Conservation (phyloP, 257 asterid genomes). For the Agastache rugosa region DNA sequence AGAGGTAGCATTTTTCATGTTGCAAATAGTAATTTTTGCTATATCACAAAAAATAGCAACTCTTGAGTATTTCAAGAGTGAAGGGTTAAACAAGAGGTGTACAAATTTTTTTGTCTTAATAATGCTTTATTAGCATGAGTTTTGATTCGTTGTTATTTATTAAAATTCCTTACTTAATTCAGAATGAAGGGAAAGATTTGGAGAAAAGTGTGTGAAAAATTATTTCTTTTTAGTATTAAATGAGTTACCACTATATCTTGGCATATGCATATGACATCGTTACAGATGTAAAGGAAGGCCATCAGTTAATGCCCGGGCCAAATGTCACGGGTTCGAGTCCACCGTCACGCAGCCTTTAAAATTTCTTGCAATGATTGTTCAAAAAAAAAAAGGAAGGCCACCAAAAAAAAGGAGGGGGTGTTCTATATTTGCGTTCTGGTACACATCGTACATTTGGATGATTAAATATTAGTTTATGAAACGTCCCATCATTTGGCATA, state of each 20-base stretch:
- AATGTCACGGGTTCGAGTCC: too few species aligned
- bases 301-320: too few species aligned
- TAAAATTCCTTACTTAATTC: neutral
- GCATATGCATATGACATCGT: neutral
- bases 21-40: too few species aligned
- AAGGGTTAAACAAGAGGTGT: neutral
- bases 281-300: neutral
- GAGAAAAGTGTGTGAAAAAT: neutral
- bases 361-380: too few species aligned
- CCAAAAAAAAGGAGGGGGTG: too few species aligned
- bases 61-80: too few species aligned
- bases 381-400: too few species aligned
- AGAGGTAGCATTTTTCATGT: too few species aligned
- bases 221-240: neutral
- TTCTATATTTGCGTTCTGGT: too few species aligned
- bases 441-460: neutral
- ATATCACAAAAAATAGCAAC: too few species aligned
- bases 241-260: neutral
- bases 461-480: neutral
- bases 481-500: neutral
- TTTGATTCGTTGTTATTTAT: neutral
- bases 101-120: neutral
- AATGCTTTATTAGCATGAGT: neutral
- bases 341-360: too few species aligned
- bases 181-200: constrained; percentile 9